Percentiles rank a stretch among this genome's conserved stretches.
Conservation (phyloP, 495 filamentous ascomycete species). For the Amphirosellinia nigrospora region DNA sequence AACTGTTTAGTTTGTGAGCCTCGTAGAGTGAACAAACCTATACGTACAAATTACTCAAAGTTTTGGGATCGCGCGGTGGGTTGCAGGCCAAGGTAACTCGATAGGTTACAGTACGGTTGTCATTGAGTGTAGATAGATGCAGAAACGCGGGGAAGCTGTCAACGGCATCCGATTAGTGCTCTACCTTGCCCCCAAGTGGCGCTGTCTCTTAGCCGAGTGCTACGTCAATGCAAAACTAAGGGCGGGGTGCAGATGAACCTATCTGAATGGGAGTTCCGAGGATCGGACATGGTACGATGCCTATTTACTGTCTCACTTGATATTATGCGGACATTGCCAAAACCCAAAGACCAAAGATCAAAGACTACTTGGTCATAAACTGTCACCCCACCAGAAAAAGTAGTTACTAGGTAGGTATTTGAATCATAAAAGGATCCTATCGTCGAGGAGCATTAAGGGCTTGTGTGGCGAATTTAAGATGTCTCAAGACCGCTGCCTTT, state of each 20-base stretch:
- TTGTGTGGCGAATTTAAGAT: neutral
- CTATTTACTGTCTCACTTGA: neutral
- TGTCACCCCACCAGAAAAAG: neutral
- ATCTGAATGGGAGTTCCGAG: neutral
- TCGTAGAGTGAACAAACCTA: neutral
- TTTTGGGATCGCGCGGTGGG: conserved; percentile 2
- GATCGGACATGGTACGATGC: neutral
- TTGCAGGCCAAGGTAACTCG: neutral
- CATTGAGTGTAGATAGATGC: neutral
- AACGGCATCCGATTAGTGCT: conserved; percentile 8
- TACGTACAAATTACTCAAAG: conserved; percentile 22
- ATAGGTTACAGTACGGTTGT: neutral
- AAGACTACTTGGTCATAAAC: neutral
- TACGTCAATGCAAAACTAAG: neutral
- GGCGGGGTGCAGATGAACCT: conserved; percentile 8
- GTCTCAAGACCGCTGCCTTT: neutral
- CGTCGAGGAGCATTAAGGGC: neutral
- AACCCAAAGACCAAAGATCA: neutral
- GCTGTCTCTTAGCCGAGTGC: neutral
- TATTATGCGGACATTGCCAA: too few relatives aligned
- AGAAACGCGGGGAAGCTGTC: neutral
- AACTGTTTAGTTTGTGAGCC: too few relatives aligned
- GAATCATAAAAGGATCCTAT: too few relatives aligned
- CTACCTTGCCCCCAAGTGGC: neutral
- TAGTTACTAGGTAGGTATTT: too few relatives aligned